These are phyloP conservation scores for Sungouiozyma intestinalis DNA, from an alignment of 805 yeast species.

Conservation along the genomic window DNA sequence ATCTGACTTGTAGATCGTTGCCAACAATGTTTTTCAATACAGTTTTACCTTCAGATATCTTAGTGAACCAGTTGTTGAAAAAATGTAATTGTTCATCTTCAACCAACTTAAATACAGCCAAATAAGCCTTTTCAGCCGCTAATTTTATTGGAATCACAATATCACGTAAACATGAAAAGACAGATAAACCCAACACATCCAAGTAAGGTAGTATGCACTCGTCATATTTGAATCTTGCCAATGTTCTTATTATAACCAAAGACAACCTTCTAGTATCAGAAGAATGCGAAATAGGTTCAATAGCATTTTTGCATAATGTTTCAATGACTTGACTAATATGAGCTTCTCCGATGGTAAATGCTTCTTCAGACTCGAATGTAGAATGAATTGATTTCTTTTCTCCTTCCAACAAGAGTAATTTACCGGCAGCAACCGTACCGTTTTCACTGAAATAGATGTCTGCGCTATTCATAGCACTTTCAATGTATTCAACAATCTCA, in stretches of 20 bases:
- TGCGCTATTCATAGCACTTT: conserved; percentile 32
- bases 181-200: conserved; percentile 54
- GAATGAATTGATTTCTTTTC: conserved; percentile 31
- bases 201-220: conserved; percentile 41
- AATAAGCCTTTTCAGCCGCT: conserved; percentile 86
- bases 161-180: conserved; percentile 78
- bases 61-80: conserved; percentile 58
- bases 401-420: conserved; percentile 47
- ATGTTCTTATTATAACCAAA: conserved; percentile 64
- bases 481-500: conserved; percentile 41
- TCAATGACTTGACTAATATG: conserved; percentile 34
- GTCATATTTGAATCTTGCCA: conserved; percentile 51
- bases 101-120: conserved; percentile 61
- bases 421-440: conserved; percentile 73
- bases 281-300: conserved; percentile 51
- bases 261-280: conserved; percentile 72
- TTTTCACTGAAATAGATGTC: conserved; percentile 57
- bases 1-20: conserved; percentile 53
- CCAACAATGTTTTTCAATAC: conserved; percentile 32
- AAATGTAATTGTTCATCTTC: conserved; percentile 46
- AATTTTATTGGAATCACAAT: conserved; percentile 82
- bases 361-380: conserved; percentile 17
- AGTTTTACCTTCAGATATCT: conserved; percentile 24
- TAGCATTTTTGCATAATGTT: conserved; percentile 39
- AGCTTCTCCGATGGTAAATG: conserved; percentile 36